These are phyloP conservation scores for Colletotrichum sp. DNA, from an alignment of 2,329 filamentous ascomycete genomes.

Conservation along the genomic window DNA sequence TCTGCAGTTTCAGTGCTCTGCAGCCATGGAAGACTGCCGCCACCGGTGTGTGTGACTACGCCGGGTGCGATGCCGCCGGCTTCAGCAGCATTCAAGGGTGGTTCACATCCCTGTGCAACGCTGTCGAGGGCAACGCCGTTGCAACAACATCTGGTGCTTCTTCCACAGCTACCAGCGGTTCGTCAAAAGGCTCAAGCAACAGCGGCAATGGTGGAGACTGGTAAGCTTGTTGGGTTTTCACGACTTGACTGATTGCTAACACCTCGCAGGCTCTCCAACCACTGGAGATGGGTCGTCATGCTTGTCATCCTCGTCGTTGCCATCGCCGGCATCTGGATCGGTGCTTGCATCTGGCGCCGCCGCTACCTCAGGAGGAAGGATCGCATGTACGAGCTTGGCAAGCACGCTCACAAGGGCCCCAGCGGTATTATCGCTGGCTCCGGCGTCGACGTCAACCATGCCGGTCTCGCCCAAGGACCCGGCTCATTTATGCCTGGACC, in stretches of 20 bases:
- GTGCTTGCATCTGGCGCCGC: constrained; percentile 73
- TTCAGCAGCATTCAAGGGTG: constrained; percentile 68
- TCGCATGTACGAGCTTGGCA: constrained; percentile 54
- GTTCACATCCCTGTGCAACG: constrained; percentile 71
- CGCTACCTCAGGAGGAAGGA: constrained; percentile 76
- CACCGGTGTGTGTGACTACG: constrained; percentile 65
- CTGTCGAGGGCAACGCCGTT: constrained; percentile 40
- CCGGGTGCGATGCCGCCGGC: constrained; percentile 53
- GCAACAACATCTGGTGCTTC: constrained; percentile 32
- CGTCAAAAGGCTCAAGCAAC: constrained; percentile 23
- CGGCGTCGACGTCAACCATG: constrained; percentile 25
- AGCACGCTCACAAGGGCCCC: constrained; percentile 37
- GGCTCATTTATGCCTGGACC: constrained; percentile 37
- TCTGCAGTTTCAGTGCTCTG: constrained; percentile 72
- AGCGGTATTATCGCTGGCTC: constrained; percentile 38
- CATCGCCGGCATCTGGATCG: constrained; percentile 70
- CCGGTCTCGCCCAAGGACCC: constrained; percentile 28
- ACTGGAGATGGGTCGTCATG: constrained; percentile 85
- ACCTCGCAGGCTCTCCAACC: constrained; percentile 64
- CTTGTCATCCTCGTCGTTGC: constrained; percentile 75
- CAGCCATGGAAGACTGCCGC: constrained; percentile 41
- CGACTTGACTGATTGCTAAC: neutral
- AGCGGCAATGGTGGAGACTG: constrained; percentile 46
- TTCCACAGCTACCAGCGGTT: constrained; percentile 26
- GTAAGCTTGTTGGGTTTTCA: constrained; percentile 38